These are phyloP conservation scores for Allium sativum DNA, from an alignment of 106 monocot genomes.

Conservation along the genomic window DNA sequence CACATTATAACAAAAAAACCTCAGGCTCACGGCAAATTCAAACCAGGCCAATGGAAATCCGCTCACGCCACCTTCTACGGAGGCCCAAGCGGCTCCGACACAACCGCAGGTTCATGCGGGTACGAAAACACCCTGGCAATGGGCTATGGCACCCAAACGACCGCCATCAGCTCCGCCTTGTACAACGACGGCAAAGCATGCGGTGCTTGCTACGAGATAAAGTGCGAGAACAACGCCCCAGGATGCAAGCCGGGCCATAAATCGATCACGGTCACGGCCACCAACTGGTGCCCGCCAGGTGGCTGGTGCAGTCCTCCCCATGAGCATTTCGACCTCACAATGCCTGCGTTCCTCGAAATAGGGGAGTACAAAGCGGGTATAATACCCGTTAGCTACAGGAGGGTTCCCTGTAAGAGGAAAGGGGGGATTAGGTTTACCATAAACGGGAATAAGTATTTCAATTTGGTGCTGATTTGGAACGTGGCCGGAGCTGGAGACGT, in stretches of 20 bases:
- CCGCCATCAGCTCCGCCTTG: constrained; percentile 67
- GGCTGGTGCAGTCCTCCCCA: constrained; percentile 42
- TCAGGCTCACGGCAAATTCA: background rate
- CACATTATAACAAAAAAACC: background rate
- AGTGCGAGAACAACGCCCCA: constrained; percentile 5
- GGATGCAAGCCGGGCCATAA: constrained; percentile 27
- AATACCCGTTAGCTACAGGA: constrained; percentile 24
- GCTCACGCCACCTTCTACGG: constrained; percentile 16
- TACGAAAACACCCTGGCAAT: constrained; percentile 25
- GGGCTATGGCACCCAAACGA: constrained; percentile 36
- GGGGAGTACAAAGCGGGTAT: constrained; percentile 22
- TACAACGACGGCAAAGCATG: constrained; percentile 44
- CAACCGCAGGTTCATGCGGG: constrained; percentile 41
- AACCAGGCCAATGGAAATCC: background rate
- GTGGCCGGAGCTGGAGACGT: constrained; percentile 50
- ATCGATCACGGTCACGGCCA: constrained; percentile 36
- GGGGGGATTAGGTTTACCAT: constrained; percentile 48
- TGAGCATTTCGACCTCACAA: constrained; percentile 37
- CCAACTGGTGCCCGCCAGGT: constrained; percentile 56
- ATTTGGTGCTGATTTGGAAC: constrained; percentile 35
- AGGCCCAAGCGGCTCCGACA: background rate
- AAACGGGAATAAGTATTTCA: constrained; percentile 23
- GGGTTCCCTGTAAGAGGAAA: constrained; percentile 23
- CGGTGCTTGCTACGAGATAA: constrained; percentile 35
- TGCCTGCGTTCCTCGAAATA: constrained; percentile 18